Evolutionary conservation across 306 rosid species (phyloP), one percentile per base, ranked within the genome.

Genomic region (Lablab purpureus): DNA sequence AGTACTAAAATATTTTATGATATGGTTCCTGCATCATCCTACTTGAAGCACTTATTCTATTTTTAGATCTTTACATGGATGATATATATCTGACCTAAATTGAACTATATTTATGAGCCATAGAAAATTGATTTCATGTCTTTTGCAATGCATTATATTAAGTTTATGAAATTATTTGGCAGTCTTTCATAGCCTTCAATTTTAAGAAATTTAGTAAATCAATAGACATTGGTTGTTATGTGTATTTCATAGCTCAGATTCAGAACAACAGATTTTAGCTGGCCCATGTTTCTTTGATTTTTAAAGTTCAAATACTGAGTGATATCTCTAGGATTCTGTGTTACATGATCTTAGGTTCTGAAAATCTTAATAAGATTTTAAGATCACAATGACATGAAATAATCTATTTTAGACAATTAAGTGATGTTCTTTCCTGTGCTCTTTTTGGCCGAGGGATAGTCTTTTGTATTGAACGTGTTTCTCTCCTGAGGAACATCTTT

Each of bases 41-140:
- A 25, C 21, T 14, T 15, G 56, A 14, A 71, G 47, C 11, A 50
- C 0, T 34, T 28, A 7, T 1, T 51, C 36, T 22, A 17, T 71
- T 62, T 50, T 18, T 21, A 13, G 12, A 50, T 52, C 51, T 55
- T 40, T 0, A 56, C 43, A 19, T 18, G 18, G 0, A 12, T 25
- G 3, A 19, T 47, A 30, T 7, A 40, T 10, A 40, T 40, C 45
- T 40, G 11, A 50, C 37, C 6, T 6, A 5, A 34, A 9, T 71
- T 40, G 40, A 56, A 10, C 49, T 69, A 30, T 45, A 11, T 59
- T 21, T 21, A 2, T 8, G 28, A 30, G 67, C 28, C 36, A 8
- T 46, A 13, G 65, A 17, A 19, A 78, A 45, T 47, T 68, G 14
- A 59, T 62, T 79, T 58, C 3, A 6, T 10, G 28, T 59, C 66